These are phyloP conservation scores for Sporobolomyces phaffii DNA, from an alignment of 768 basidiomycete genomes.

Conservation along the genomic window DNA sequence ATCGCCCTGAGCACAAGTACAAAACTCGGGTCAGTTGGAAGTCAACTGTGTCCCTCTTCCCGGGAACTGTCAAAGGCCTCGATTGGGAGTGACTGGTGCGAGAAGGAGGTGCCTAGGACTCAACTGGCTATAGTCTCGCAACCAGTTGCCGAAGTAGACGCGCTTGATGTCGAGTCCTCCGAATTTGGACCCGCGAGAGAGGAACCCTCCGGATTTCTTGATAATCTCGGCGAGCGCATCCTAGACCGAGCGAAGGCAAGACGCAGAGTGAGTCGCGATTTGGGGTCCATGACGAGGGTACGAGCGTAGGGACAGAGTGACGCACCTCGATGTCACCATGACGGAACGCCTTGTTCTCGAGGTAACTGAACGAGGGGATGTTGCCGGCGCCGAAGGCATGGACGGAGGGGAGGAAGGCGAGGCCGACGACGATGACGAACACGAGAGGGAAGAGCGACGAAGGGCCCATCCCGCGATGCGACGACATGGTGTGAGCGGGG, in stretches of 20 bases:
- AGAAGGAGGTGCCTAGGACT: neutral
- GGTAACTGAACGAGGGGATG: constrained; percentile 62
- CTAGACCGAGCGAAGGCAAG: neutral
- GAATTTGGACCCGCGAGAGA: constrained; percentile 46
- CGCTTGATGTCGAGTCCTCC: constrained; percentile 47
- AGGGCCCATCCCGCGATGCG: neutral
- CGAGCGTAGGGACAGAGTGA: no score
- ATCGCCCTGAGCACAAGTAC: constrained; percentile 44
- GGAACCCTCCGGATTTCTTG: constrained; percentile 43
- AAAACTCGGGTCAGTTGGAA: neutral
- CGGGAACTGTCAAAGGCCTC: no score
- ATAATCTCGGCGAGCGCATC: constrained; percentile 43
- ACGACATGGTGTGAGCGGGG: no score
- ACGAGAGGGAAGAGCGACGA: no score
- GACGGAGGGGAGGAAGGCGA: constrained; percentile 14
- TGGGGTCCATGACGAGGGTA: constrained; percentile 3
- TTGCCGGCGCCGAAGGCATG: constrained; percentile 19
- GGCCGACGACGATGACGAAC: constrained; percentile 2
- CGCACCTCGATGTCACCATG: constrained; percentile 79
- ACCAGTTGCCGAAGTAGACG: constrained; percentile 45
- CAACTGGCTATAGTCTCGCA: constrained; percentile 78
- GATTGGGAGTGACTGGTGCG: neutral
- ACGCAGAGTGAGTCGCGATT: no score
- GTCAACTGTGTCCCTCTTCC: no score
- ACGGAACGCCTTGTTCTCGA: constrained; percentile 65